Evolutionary conservation across 441 rosid species (phyloP).

Genomic region (Arabidopsis hybrid): DNA sequence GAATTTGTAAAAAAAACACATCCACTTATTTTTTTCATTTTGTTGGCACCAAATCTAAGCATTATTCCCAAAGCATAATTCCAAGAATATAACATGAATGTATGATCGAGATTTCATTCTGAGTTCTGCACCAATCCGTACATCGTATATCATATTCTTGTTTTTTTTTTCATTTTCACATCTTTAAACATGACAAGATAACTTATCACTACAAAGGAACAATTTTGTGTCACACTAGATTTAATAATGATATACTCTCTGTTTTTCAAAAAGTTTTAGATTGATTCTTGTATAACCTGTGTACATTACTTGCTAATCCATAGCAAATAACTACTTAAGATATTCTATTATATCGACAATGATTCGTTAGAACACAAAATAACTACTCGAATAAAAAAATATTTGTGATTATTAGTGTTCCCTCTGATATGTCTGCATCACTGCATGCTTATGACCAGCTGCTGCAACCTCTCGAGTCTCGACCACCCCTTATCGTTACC

Average conservation of each 20-base stretch:
- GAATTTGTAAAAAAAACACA: constrained; percentile 12
- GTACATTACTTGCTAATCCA: too few relatives aligned
- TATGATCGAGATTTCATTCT: constrained; percentile 41
- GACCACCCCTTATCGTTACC: too few relatives aligned
- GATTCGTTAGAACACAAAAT: too few relatives aligned
- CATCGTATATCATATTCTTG: constrained; percentile 14
- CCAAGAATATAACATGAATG: constrained; percentile 45
- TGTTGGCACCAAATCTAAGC: constrained; percentile 41
- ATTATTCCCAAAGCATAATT: constrained; percentile 30
- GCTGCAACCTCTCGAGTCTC: too few relatives aligned
- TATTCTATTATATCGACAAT: too few relatives aligned
- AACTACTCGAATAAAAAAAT: too few relatives aligned
- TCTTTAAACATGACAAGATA: constrained; percentile 36
- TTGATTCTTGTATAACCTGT: too few relatives aligned
- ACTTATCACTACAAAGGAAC: constrained; percentile 40
- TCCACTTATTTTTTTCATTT: constrained; percentile 6
- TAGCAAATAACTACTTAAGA: too few relatives aligned
- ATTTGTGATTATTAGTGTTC: too few relatives aligned
- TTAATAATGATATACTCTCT: background rate
- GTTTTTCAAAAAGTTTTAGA: too few relatives aligned
- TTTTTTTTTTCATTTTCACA: constrained; percentile 1
- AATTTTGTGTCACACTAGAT: constrained; percentile 9
- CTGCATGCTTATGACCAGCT: too few relatives aligned
- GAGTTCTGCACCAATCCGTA: constrained; percentile 40
- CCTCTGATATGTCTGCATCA: too few relatives aligned